These are phyloP conservation scores for Hypoxylon subgilvum DNA, from an alignment of 495 filamentous ascomycete genomes.

Conservation along the genomic window DNA sequence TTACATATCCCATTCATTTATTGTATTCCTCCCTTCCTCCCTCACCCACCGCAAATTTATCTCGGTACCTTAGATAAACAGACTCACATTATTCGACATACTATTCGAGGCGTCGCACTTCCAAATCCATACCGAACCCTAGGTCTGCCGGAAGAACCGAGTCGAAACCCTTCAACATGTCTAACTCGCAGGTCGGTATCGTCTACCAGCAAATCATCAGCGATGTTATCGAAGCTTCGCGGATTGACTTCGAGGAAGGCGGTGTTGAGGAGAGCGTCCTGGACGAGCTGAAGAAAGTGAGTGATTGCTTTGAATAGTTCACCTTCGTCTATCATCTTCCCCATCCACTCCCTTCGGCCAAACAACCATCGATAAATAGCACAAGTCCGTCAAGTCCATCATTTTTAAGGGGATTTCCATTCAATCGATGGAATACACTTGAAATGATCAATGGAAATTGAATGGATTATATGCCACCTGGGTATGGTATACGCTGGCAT, in stretches of 20 bases:
- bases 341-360: slow-evolving; percentile 16
- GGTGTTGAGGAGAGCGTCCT: slow-evolving; percentile 87
- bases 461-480: not conserved
- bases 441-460: slow-evolving; percentile 4
- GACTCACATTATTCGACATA: not conserved
- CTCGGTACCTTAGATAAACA: no score
- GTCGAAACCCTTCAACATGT: slow-evolving; percentile 50
- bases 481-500: not conserved
- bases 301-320: slow-evolving; percentile 34
- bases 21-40: not conserved
- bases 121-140: not conserved
- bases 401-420: not conserved
- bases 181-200: slow-evolving; percentile 64
- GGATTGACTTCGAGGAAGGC: slow-evolving; percentile 95
- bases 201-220: slow-evolving; percentile 91
- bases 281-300: slow-evolving; percentile 82
- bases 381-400: not conserved
- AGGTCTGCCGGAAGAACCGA: not conserved
- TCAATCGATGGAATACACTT: not conserved
- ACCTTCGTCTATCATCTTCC: slow-evolving; percentile 37
- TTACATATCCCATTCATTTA: not conserved
- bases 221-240: slow-evolving; percentile 84
- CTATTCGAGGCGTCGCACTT: not conserved
- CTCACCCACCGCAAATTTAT: not conserved
- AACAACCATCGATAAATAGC: not conserved